Base-by-base conservation (phyloP, 371 early-diverging fungal genomes). In the Mortierella sp. region DNA sequence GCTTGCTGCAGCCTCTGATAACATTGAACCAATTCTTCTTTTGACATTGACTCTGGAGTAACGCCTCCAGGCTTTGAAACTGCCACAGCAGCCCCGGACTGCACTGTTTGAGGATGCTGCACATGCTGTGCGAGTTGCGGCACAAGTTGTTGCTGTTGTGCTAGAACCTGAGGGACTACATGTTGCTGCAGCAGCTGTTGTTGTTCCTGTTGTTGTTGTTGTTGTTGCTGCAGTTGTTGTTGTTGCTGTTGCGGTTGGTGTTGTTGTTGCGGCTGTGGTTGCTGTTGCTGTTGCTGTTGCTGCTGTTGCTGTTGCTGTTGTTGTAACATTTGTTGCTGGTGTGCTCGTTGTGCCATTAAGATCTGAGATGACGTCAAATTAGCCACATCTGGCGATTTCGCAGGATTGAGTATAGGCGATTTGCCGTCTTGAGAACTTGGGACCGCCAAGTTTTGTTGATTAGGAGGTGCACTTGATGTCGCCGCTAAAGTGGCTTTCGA, bases 21-120 rank as follows among this genome's bases (percentile, higher is more conserved):
- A 3, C 59, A 69, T 16, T 57, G 65, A 15, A 74, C 58, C 41
- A 79, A 38, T 13, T 74, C 79, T 3, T 79, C 76, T 65, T 69
- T 79, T 3, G 69, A 58, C 63, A 74, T 28, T 5, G 61, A 24
- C 41, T 74, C 79, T 10, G 72, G 38, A 7, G 45, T 16, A 24
- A 41, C 4, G 10, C 50, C 22, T 21, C 21, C 32, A 15, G 52
- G 52, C 5, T 24, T 58, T 58, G 58, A 7, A 7, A 36, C 2
- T 21, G 55, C 33, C 19, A 16, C 38, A 28, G 58, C 28, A 33
- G 58, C 33, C 13, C 52, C 52, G 9, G 22, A 5, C 22, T 22
- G 41, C 48, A 66, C 58, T n/a, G 40, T n/a, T 33, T 32, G 24
- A 15, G n/a, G 24, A 19, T 19, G 43, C 7, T 58, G 47, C 40